Base-by-base conservation (phyloP, 2,329 filamentous ascomycete genomes). In the Colletotrichum tanaceti region DNA sequence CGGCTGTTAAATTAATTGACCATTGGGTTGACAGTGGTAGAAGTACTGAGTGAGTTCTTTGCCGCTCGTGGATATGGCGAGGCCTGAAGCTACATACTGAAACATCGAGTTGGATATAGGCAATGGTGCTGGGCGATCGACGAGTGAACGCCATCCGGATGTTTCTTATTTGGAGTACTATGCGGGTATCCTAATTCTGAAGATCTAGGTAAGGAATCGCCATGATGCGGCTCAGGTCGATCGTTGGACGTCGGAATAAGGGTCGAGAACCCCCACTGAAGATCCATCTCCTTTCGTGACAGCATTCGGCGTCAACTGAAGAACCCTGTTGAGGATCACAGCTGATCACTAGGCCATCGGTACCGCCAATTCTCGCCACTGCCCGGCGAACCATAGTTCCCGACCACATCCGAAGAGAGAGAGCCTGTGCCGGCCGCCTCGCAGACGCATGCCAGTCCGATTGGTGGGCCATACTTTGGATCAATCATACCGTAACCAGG, bases 251-350 rank as follows among this genome's bases (percentile, higher is more conserved):
- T 59, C 38, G 18, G 39, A 41, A 32, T 14, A 47, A 14, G 44
- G 14, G 22, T 24, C 24, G 18, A 28, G 18, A 32, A 35, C 20
- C 16, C 22, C 32, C 49, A 13, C 24, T 28, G 28, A 32, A 32
- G 58, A 47, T 41, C 63, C 47, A 32, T 20, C 58, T 50, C 24
- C 9, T 47, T 62, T 41, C 16, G 22, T 47, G 24, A 1, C 55
- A 49, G 28, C n/a, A 22, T 6, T 22, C 49, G 32, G 47, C 14
- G n/a, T 22, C 28, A 39, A 10, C 22, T 24, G 49, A 18, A 62
- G 58, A 49, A 54, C 49, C 58, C 49, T 65, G 49, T 35, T n/a
- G 41, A 54, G 20, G 49, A 65, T 43, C 49, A 28, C 7, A 10
- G 58, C 49, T 32, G 39, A 38, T 54, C 41, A 49, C 58, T 49